phyloP scores from a whole-genome alignment of 805 yeast species.

The Saturnispora mendoncae region DNA sequence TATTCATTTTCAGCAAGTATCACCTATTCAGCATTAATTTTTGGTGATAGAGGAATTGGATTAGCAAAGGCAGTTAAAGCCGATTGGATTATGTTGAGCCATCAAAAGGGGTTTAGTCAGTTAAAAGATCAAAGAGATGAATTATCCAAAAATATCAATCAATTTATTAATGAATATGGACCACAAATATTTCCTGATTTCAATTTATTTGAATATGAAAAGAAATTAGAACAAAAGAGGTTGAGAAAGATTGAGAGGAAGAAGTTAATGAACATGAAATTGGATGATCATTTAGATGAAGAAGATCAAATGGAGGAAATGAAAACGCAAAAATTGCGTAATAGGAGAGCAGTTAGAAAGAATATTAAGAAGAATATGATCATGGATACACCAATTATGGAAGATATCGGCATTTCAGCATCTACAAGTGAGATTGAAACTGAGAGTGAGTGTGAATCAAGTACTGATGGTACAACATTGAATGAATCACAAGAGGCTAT shows the following conservation, averaged over 20 bases:
- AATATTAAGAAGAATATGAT: conserved; percentile 30
- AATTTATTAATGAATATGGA: conserved; percentile 70
- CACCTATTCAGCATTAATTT: conserved; percentile 82
- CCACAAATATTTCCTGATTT: conserved; percentile 84
- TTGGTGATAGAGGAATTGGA: conserved; percentile 93
- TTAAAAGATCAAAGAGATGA: conserved; percentile 54
- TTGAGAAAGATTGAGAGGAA: conserved; percentile 22
- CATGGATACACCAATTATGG: conserved; percentile 44
- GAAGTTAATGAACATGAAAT: conserved; percentile 12
- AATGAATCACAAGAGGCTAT: conserved; percentile 7
- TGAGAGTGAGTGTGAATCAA: conserved; percentile 20
- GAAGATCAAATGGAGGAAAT: conserved; percentile 44
- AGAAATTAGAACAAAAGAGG: conserved; percentile 29
- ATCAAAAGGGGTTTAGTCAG: conserved; percentile 47
- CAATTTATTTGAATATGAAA: conserved; percentile 42
- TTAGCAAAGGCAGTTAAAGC: conserved; percentile 77
- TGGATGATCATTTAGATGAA: conserved; percentile 12
- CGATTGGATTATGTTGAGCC: conserved; percentile 53
- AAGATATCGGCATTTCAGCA: conserved; percentile 32
- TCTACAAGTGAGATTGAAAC: conserved; percentile 27
- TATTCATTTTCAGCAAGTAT: conserved; percentile 62
- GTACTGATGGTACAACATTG: conserved; percentile 12
- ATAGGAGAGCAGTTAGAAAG: conserved; percentile 30
- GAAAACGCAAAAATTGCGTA: conserved; percentile 39
- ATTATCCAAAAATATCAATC: conserved; percentile 67